phyloP scores from a whole-genome alignment of 2,329 filamentous ascomycete genomes.

The Colletotrichum chrysophilum region DNA sequence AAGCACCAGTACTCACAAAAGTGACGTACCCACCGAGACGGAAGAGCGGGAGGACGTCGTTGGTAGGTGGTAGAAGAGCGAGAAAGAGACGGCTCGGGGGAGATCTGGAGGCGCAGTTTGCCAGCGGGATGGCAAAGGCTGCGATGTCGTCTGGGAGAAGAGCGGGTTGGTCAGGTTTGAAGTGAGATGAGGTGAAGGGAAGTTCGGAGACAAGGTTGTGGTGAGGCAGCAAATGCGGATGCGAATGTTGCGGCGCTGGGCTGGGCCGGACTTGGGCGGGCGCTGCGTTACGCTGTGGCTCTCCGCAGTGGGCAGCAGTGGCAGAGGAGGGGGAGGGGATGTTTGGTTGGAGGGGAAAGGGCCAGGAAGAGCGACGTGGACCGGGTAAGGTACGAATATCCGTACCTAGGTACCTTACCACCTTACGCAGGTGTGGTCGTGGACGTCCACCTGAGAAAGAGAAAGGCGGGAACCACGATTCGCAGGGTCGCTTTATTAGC shows the following conservation, averaged over 20 bases:
- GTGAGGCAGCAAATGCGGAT: constrained; percentile 4
- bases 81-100: not conserved
- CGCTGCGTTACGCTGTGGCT: not conserved
- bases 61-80: not conserved
- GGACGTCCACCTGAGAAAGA: not conserved
- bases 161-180: not conserved
- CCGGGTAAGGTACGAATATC: not conserved
- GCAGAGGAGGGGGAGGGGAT: not conserved
- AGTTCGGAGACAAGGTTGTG: not conserved
- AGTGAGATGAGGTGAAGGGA: not conserved
- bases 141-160: constrained; percentile 1
- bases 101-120: not conserved
- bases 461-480: constrained; percentile 9
- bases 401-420: not conserved
- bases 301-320: not conserved
- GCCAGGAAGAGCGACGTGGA: not conserved
- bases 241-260: not conserved
- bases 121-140: not conserved
- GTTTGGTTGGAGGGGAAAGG: constrained; percentile 7
- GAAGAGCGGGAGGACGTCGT: not conserved
- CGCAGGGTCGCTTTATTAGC: constrained; percentile 18
- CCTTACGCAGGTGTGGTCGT: not conserved
- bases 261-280: not conserved
- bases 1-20: constrained; percentile 10
- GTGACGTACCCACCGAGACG: constrained; percentile 11